Base-by-base conservation (phyloP, 2,329 filamentous ascomycete genomes). In the Botrytis medusae region DNA sequence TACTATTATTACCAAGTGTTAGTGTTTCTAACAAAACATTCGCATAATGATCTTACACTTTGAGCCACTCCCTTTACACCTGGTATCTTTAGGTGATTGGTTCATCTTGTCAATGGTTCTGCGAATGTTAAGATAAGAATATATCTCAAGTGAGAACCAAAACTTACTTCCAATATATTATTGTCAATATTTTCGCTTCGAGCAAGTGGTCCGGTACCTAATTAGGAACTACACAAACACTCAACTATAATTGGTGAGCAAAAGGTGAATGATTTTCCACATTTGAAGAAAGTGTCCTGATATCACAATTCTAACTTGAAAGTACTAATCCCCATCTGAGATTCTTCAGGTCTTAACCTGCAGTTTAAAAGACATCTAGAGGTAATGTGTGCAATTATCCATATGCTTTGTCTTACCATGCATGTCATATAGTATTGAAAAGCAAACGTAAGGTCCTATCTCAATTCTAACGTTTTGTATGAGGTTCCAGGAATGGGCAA, bases 31-130 rank as follows among this genome's bases (percentile, higher is more conserved):
- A 57, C 18, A 42, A 54, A 57, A 40, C 18, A 57, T 44, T 5
- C 44, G 1, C 40, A 57, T 18, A 32, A 32, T 42, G 65, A 29
- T 16, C 65, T 69, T 40, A 69, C 65, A 42, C n/a, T 44, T 32
- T 32, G 18, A 57, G 37, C 22, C 18, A 22, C 4, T 22, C 18
- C 18, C n/a, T 32, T 69, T 40, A 7, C 10, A 32, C 25, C 65
- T 69, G 34, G 40, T 34, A 44, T 69, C 48, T 32, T 69, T 37
- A 29, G 65, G n/a, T 57, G 34, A 22, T 29, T 57, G 48, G 42
- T 69, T 20, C 65, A 69, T 69, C 32, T 69, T 54, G n/a, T 44
- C n/a, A 57, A 18, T 22, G 42, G 7, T 7, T 57, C 32, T 69
- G n/a, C 29, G 18, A 42, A 32, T 12, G 1, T 16, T n/a, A 57